phyloP scores from a whole-genome alignment of 495 filamentous ascomycete species.

The Schizothecium vesticola region DNA sequence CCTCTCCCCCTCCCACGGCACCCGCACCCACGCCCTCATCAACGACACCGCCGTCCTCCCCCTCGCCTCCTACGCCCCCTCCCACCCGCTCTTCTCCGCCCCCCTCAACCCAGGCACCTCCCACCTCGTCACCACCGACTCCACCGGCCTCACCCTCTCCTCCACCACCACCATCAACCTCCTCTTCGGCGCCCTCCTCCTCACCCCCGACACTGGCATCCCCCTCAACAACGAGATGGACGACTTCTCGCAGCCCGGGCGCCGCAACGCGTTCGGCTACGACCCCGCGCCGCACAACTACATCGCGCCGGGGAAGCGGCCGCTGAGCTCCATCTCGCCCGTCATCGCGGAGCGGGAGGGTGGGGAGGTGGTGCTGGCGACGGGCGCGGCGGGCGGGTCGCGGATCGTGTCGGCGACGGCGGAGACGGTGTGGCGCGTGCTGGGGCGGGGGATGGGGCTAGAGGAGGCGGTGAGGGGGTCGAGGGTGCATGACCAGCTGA shows the following conservation, averaged over 20 bases:
- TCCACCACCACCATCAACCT: slow-evolving; percentile 81
- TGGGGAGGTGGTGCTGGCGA: slow-evolving; percentile 59
- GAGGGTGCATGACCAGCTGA: slow-evolving; percentile 76
- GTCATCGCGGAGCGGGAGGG: slow-evolving; percentile 69
- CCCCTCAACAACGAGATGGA: slow-evolving; percentile 90
- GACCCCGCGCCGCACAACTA: slow-evolving; percentile 75
- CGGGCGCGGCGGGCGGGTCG: slow-evolving; percentile 80
- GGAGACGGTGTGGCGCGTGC: slow-evolving; percentile 66
- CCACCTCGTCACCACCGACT: slow-evolving; percentile 66
- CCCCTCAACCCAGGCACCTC: slow-evolving; percentile 61
- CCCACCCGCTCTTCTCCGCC: slow-evolving; percentile 26
- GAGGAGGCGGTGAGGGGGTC: slow-evolving; percentile 59
- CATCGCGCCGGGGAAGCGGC: slow-evolving; percentile 73
- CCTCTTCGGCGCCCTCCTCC: slow-evolving; percentile 69
- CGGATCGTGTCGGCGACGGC: slow-evolving; percentile 81
- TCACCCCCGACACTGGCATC: slow-evolving; percentile 75
- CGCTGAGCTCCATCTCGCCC: slow-evolving; percentile 73
- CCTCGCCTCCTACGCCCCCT: slow-evolving; percentile 68
- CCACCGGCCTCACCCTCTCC: slow-evolving; percentile 62
- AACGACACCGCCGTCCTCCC: slow-evolving; percentile 63
- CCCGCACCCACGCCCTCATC: slow-evolving; percentile 58
- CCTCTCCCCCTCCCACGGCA: slow-evolving; percentile 54
- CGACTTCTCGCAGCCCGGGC: slow-evolving; percentile 76
- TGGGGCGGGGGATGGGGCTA: slow-evolving; percentile 58
- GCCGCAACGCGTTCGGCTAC: slow-evolving; percentile 75